phyloP scores from a whole-genome alignment of 116 monocot genomes.

The Zostera marina region DNA sequence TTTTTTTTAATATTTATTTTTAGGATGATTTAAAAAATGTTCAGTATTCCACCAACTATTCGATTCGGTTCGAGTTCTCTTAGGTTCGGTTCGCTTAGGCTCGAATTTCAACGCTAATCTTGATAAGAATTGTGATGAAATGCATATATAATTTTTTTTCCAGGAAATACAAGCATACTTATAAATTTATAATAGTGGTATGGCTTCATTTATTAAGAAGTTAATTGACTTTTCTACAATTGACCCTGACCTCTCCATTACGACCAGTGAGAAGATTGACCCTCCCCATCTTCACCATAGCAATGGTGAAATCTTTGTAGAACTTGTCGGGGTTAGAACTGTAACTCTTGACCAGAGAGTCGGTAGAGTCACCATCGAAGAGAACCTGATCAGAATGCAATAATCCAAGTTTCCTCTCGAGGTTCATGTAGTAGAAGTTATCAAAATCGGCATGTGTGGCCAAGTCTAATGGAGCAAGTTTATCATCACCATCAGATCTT shows the following conservation, averaged over 20 bases:
- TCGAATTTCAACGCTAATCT: no score
- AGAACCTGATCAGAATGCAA: constrained; percentile 69
- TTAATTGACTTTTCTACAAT: constrained; percentile 42
- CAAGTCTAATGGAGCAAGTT: constrained; percentile 38
- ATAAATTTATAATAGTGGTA: no score
- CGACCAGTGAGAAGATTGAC: constrained; percentile 28
- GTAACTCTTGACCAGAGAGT: constrained; percentile 28
- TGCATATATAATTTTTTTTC: no score
- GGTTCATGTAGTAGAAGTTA: constrained; percentile 29
- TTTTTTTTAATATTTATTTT: no score
- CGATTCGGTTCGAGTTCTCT: no score
- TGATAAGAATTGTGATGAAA: no score
- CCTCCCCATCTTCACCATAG: constrained; percentile 55
- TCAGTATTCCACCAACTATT: no score
- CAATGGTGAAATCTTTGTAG: constrained; percentile 25
- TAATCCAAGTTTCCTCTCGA: constrained; percentile 20
- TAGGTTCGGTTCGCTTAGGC: no score
- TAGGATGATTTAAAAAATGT: no score
- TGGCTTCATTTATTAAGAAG: no score
- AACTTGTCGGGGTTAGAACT: constrained; percentile 14
- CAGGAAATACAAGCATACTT: no score
- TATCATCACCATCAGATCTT: constrained; percentile 24
- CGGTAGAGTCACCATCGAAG: constrained; percentile 35
- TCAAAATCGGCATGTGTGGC: constrained; percentile 30
- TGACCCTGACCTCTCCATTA: constrained; percentile 33